phyloP scores from a whole-genome alignment of 2,329 filamentous ascomycete species.

The Erysiphe pulchra region DNA sequence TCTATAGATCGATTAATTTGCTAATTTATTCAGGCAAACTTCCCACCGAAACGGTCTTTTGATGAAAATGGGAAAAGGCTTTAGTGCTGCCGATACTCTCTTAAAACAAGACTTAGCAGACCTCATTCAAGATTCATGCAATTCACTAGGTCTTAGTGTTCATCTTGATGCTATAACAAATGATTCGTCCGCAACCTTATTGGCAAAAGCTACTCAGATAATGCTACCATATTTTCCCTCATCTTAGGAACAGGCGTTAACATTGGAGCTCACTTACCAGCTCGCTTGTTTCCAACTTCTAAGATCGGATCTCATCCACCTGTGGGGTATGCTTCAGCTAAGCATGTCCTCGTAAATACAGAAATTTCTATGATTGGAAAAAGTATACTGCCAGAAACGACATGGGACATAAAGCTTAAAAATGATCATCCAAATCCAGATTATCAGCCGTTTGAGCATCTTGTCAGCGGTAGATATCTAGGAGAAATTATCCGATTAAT shows the following conservation, averaged over 20 bases:
- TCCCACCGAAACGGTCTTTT: conserved; percentile 32
- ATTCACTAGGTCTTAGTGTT: conserved; percentile 20
- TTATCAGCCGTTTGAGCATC: conserved; percentile 35
- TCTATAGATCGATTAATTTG: background rate
- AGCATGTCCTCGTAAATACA: conserved; percentile 39
- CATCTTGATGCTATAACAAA: conserved; percentile 36
- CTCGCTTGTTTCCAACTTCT: conserved; percentile 23
- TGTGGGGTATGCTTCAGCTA: conserved; percentile 29
- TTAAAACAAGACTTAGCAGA: conserved; percentile 32
- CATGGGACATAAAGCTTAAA: conserved; percentile 31
- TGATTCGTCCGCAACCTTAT: conserved; percentile 38
- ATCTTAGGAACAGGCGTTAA: conserved; percentile 45
- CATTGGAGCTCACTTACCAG: conserved; percentile 35
- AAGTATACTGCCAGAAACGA: conserved; percentile 29
- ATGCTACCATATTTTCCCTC: conserved; percentile 33
- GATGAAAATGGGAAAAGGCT: conserved; percentile 39
- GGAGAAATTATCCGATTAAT: conserved; percentile 36
- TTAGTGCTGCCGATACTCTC: conserved; percentile 30
- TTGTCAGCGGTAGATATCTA: conserved; percentile 39
- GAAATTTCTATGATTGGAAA: conserved; percentile 41
- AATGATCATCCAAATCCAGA: conserved; percentile 26
- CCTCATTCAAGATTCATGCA: conserved; percentile 29
- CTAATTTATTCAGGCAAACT: conserved; percentile 27
- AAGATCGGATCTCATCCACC: conserved; percentile 31
- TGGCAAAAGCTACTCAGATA: conserved; percentile 33